These are phyloP conservation scores for Tolypocladium guangdongense DNA, from an alignment of 2,329 filamentous ascomycete species.

Conservation along the genomic window DNA sequence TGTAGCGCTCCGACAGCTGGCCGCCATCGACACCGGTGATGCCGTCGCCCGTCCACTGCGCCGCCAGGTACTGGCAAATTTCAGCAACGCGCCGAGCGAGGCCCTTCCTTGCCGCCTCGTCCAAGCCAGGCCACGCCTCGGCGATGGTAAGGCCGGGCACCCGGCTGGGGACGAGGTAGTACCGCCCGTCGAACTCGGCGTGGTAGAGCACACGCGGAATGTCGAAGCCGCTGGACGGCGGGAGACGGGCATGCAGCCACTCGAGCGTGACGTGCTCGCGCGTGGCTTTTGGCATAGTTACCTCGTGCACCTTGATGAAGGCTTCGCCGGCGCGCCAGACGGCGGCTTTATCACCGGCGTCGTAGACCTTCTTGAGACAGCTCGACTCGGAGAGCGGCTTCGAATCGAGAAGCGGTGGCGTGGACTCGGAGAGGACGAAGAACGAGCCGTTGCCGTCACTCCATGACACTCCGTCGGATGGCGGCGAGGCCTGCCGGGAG, in stretches of 20 bases:
- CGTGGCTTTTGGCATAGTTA: neutral
- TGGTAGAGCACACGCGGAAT: slow-evolving; percentile 10
- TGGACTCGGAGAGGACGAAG: slow-evolving; percentile 1
- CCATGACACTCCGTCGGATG: neutral
- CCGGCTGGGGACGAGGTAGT: slow-evolving; percentile 13
- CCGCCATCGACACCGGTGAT: no score
- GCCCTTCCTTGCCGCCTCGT: neutral
- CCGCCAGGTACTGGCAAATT: neutral
- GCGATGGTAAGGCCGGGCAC: slow-evolving; percentile 14
- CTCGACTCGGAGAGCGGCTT: neutral
- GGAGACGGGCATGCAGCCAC: neutral
- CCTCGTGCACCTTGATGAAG: slow-evolving; percentile 7
- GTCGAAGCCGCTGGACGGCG: slow-evolving; percentile 3
- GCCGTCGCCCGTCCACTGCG: neutral
- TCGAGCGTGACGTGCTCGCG: neutral
- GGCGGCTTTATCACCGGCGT: slow-evolving; percentile 4
- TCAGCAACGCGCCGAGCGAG: neutral
- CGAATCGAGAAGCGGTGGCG: neutral
- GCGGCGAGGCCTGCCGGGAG: neutral
- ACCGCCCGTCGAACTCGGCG: slow-evolving; percentile 9
- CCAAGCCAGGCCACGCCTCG: neutral
- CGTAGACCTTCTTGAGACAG: slow-evolving; percentile 3
- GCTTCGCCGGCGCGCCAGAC: slow-evolving; percentile 10
- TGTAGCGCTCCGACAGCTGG: slow-evolving; percentile 5
- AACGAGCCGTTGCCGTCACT: neutral